Evolutionary conservation across 257 asterid species (phyloP), one percentile per base, ranked within the genome.

Genomic region (Plantago elongata): DNA sequence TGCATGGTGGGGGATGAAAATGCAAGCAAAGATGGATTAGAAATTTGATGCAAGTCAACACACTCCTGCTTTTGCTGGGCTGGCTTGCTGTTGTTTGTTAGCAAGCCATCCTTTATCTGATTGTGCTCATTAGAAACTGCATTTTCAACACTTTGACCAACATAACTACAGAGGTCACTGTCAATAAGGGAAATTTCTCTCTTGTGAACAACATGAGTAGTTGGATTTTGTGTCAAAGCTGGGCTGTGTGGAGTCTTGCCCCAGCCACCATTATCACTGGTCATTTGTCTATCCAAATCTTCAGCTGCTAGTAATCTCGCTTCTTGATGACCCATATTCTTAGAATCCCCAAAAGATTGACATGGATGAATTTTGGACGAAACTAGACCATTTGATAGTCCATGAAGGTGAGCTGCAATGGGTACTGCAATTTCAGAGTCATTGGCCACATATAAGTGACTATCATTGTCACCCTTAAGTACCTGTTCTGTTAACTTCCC

Each of bases 161-260:
- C 17, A 61, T 64, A 70, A 68, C 64, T 76, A 65, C 74, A 51
- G 60, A 79, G 62, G 65, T 77, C 78, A 67, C 77, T 82, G 51
- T 77, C 83, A 48, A 78, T 72, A 61, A 77, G 78, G 62, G 77
- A 73, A 64, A 61, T 62, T 71, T 77, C 90, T 66, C 76, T 66
- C 68, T 45, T 59, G 55, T 67, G 54, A 40, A 51, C 16, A 69
- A 71, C 69, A 70, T 64, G 71, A 34, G 62, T 48, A 16, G 65
- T 50, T 60, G 55, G 61, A 45, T 54, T 64, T 64, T 51, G 62
- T 14, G 51, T 34, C 57, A 60, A 29, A 55, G 68, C 55, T 54
- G 78, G 60, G 51, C 54, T 63, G n/a, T 51, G 74, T 61, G 75
- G 71, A 48, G 58, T 63, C 46, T 52, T 58, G 71, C 64, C 66